Evolutionary conservation across 83 land plant genomes (phyloP).

Genomic region (Diphasiastrum complanatum): DNA sequence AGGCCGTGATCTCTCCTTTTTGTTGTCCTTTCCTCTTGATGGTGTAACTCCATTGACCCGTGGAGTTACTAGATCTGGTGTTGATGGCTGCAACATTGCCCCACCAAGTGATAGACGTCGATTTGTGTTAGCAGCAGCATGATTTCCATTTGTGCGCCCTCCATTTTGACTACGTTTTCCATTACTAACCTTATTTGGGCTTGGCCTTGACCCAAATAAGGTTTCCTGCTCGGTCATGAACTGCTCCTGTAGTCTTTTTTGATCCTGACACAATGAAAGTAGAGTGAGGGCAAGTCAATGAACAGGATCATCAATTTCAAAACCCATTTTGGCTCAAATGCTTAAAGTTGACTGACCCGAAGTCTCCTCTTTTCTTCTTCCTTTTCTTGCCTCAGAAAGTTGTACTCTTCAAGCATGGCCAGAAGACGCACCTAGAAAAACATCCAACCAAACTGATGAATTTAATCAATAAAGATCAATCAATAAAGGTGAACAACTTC

Average conservation of each 20-base stretch:
- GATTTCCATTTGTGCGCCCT: conserved; percentile 33
- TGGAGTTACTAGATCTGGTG: conserved; percentile 49
- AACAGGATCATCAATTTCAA: not conserved
- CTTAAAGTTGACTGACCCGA: conserved; percentile 32
- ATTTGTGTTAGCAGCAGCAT: conserved; percentile 55
- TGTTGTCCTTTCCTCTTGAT: conserved; percentile 22
- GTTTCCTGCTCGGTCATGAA: conserved; percentile 66
- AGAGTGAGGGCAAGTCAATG: not conserved
- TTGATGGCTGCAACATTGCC: conserved; percentile 41
- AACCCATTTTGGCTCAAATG: not conserved
- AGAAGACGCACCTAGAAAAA: conserved; percentile 48
- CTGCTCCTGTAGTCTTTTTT: conserved; percentile 64
- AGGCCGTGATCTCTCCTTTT: conserved; percentile 39
- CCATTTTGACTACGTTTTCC: conserved; percentile 39
- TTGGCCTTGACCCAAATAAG: conserved; percentile 62
- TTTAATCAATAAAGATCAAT: not conserved
- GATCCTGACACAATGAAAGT: conserved; percentile 44
- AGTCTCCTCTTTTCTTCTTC: conserved; percentile 61
- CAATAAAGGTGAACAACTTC: not conserved
- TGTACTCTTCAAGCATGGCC: conserved; percentile 68
- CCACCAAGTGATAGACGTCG: conserved; percentile 46
- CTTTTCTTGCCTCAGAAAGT: conserved; percentile 46
- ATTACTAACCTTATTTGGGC: conserved; percentile 48
- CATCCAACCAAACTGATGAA: conserved; percentile 2
- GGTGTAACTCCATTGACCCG: conserved; percentile 36